These are phyloP conservation scores for Eucalyptus guilfoylei DNA, from an alignment of 345 rosid species.

Conservation along the genomic window DNA sequence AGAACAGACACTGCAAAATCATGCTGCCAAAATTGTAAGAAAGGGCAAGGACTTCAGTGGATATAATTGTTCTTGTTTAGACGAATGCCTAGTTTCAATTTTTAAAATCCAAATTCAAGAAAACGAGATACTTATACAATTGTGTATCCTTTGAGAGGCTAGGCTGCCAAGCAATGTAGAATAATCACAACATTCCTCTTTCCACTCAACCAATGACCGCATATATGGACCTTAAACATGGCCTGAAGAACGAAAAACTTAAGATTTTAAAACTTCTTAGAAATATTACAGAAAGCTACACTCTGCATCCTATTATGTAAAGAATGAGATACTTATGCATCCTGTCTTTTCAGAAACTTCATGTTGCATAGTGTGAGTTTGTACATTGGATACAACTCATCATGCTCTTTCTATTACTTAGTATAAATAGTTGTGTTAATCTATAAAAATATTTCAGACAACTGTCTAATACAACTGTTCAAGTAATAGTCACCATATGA, in stretches of 20 bases:
- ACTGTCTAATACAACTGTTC: background rate
- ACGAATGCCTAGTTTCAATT: background rate
- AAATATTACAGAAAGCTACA: background rate
- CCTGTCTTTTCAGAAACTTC: background rate
- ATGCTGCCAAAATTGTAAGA: background rate
- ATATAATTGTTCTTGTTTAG: background rate
- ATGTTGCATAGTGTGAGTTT: background rate
- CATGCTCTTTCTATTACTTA: background rate
- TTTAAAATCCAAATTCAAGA: background rate
- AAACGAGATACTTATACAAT: background rate
- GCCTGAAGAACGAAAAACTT: background rate
- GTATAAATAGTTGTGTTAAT: background rate
- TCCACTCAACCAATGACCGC: background rate
- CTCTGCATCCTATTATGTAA: background rate
- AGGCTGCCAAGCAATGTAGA: background rate
- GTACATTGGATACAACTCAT: background rate
- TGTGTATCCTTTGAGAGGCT: background rate
- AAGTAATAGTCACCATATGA: background rate
- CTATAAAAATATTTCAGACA: background rate
- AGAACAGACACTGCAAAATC: constrained; percentile 58
- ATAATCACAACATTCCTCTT: background rate
- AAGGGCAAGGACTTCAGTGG: background rate
- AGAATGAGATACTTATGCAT: background rate
- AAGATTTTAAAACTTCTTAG: background rate
- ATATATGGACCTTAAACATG: background rate